Percentiles rank a stretch among this genome's conserved stretches.
Conservation (phyloP, 129 eudicot genomes). For the Silybum marianum region DNA sequence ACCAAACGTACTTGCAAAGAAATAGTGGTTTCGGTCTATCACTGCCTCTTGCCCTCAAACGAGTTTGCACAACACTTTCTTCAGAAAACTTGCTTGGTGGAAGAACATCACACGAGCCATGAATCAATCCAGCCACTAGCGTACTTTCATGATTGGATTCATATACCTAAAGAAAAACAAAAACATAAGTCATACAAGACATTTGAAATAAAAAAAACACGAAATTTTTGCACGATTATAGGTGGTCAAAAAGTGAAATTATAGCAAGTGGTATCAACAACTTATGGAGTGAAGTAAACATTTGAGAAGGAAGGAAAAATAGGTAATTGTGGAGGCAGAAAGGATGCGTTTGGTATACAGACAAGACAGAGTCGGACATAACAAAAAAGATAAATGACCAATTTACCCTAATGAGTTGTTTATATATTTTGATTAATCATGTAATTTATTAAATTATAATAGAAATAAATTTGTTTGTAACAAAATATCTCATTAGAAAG, state of each 20-base stretch:
- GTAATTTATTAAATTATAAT: no score
- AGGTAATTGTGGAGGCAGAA: background rate
- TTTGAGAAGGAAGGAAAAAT: background rate
- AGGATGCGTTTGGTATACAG: background rate
- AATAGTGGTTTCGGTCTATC: conserved; percentile 50
- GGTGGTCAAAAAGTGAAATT: background rate
- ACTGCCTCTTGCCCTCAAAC: conserved; percentile 33
- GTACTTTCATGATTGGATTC: conserved; percentile 67
- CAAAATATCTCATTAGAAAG: no score
- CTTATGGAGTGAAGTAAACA: conserved; percentile 3
- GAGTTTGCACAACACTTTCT: conserved; percentile 50
- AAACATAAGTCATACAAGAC: background rate
- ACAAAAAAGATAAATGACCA: no score
- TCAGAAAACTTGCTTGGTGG: conserved; percentile 63
- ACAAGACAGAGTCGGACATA: no score
- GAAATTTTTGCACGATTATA: background rate
- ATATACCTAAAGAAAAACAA: conserved; percentile 59
- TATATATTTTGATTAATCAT: no score
- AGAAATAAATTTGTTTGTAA: no score
- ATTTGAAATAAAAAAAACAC: background rate
- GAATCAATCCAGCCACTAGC: conserved; percentile 60
- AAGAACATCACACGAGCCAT: conserved; percentile 83
- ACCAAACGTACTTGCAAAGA: conserved; percentile 72
- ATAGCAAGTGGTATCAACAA: background rate
- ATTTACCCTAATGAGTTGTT: no score